These are phyloP conservation scores for Poa pratensis DNA, from an alignment of 176 grass and related monocot species.

Conservation along the genomic window DNA sequence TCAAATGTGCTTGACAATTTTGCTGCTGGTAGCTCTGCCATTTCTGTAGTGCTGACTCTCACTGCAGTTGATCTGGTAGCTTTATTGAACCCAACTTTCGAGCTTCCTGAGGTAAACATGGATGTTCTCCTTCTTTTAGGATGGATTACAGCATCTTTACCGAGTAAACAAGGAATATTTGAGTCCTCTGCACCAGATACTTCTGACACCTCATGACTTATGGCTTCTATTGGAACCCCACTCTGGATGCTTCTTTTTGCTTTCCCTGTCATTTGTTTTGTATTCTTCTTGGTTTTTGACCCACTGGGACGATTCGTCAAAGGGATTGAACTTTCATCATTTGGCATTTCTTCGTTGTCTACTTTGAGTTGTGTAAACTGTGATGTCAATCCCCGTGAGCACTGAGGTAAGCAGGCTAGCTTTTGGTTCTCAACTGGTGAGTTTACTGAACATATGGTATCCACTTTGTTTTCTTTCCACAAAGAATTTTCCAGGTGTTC, in stretches of 20 bases:
- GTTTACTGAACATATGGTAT: slow-evolving; percentile 36
- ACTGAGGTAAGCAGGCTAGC: not conserved
- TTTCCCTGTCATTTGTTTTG: slow-evolving; percentile 31
- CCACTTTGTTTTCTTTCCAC: slow-evolving; percentile 23
- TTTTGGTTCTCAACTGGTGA: slow-evolving; percentile 27
- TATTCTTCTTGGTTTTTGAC: slow-evolving; percentile 23
- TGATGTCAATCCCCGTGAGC: not conserved
- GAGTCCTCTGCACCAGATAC: slow-evolving; percentile 37
- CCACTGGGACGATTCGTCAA: slow-evolving; percentile 35
- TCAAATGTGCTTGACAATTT: slow-evolving; percentile 37
- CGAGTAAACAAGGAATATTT: slow-evolving; percentile 35
- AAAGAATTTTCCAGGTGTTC: slow-evolving; percentile 32
- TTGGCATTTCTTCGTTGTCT: not conserved
- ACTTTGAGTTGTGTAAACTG: slow-evolving; percentile 26
- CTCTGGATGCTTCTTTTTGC: slow-evolving; percentile 36
- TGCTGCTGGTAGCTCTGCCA: slow-evolving; percentile 34
- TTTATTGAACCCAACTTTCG: slow-evolving; percentile 46
- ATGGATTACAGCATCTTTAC: slow-evolving; percentile 45
- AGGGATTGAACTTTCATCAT: slow-evolving; percentile 42
- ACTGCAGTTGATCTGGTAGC: slow-evolving; percentile 28
- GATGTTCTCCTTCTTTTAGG: slow-evolving; percentile 60
- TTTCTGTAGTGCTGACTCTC: slow-evolving; percentile 41
- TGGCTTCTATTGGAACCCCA: slow-evolving; percentile 17
- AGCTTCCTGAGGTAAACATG: slow-evolving; percentile 49
- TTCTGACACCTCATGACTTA: slow-evolving; percentile 39